phyloP scores from a whole-genome alignment of 1,139 yeast species.

The Saccharomyces hybrid region DNA sequence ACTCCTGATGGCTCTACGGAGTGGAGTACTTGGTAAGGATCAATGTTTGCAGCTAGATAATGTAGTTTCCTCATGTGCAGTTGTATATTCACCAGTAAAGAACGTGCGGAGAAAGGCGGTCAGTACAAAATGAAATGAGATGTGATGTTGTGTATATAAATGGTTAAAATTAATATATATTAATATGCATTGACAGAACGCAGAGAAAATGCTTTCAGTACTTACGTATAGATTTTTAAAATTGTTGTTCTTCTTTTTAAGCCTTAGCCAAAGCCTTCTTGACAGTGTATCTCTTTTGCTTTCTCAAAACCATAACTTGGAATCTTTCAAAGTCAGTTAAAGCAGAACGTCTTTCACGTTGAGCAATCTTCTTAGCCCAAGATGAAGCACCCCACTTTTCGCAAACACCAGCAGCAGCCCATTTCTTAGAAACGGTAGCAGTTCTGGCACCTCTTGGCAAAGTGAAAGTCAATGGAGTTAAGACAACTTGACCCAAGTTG shows the following conservation, averaged over 20 bases:
- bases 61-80: neutral
- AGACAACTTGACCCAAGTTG: conserved; percentile 77
- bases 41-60: neutral
- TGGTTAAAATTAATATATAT: neutral
- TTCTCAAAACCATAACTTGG: no score
- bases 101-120: neutral
- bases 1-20: neutral
- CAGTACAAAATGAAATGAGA: no score
- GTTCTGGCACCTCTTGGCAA: conserved; percentile 95
- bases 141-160: neutral
- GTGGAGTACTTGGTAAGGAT: neutral
- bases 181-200: neutral
- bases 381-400: no score
- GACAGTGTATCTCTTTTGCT: conserved; percentile 7
- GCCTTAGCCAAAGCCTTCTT: conserved; percentile 90
- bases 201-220: neutral
- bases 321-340: no score
- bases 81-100: neutral
- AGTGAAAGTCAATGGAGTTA: conserved; percentile 85
- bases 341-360: no score
- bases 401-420: conserved; percentile 48
- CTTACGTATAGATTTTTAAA: neutral
- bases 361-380: no score
- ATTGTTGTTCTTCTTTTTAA: conserved; percentile 31
- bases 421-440: conserved; percentile 79